A percentile compares a stretch with the other conserved stretches of the same genome.
These are phyloP conservation scores for Quercus robur DNA, from an alignment of 306 rosid genomes.

Conservation along the genomic window DNA sequence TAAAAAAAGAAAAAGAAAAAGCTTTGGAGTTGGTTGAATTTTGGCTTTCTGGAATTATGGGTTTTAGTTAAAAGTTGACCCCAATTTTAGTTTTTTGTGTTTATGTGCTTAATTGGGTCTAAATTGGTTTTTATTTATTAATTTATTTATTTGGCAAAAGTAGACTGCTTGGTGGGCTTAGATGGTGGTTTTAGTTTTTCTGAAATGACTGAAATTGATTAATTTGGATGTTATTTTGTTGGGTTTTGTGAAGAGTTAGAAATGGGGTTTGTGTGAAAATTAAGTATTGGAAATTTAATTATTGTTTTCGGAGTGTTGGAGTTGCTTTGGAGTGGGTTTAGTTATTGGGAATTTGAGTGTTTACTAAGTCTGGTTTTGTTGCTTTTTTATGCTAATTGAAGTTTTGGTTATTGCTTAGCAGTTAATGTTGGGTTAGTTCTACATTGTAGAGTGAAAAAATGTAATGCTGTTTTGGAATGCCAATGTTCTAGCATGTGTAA, in stretches of 20 bases:
- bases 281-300: neutral
- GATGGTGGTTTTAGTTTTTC: neutral
- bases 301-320: neutral
- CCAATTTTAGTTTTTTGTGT: neutral
- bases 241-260: neutral
- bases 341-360: too few relatives aligned
- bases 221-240: neutral
- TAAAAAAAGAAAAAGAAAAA: neutral
- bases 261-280: neutral
- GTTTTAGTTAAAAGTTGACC: neutral
- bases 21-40: slow-evolving; percentile 2
- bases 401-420: too few relatives aligned
- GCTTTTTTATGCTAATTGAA: too few relatives aligned
- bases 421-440: too few relatives aligned
- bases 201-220: neutral
- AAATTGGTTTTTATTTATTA: neutral
- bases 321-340: neutral
- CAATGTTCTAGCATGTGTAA: too few relatives aligned
- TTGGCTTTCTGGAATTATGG: neutral
- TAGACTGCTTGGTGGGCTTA: neutral
- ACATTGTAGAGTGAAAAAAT: too few relatives aligned
- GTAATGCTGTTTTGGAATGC: too few relatives aligned
- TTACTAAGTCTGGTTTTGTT: too few relatives aligned
- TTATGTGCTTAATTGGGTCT: neutral
- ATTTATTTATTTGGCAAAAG: neutral